A percentile compares a stretch with the other conserved stretches of the same genome.
Evolutionary conservation across 306 rosid genomes (phyloP).

Genomic region (Lathyrus tuberosus): DNA sequence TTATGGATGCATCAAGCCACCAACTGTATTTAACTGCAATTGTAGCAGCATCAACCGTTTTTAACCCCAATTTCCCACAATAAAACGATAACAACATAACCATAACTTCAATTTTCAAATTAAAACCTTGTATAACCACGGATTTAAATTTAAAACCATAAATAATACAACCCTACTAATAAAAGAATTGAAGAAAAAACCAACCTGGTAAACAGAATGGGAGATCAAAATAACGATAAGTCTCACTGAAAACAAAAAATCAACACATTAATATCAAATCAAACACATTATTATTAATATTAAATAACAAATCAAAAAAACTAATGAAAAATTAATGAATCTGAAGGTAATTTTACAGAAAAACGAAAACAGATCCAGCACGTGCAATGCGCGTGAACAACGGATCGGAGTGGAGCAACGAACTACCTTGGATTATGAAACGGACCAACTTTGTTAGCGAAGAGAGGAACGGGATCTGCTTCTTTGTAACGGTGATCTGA

Average conservation of each 20-base stretch:
- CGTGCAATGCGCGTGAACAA: constrained; percentile 1
- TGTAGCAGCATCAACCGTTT: neutral
- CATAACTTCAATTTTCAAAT: constrained; percentile 5
- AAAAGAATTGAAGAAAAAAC: constrained; percentile 19
- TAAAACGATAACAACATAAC: neutral
- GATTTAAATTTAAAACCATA: neutral
- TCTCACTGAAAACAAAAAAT: constrained; percentile 41
- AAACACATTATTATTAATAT: neutral
- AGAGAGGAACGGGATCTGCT: constrained; percentile 56
- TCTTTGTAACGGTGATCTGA: constrained; percentile 57
- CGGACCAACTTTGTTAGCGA: constrained; percentile 62
- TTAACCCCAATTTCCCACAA: neutral
- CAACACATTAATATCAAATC: neutral
- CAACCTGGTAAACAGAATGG: constrained; percentile 80
- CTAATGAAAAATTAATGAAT: constrained; percentile 7
- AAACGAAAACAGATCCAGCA: constrained; percentile 21
- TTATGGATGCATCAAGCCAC: neutral
- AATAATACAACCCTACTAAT: neutral
- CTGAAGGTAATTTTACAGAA: neutral
- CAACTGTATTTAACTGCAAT: neutral
- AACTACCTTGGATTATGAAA: constrained; percentile 61
- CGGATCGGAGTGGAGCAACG: neutral
- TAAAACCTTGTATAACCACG: neutral
- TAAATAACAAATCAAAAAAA: neutral
- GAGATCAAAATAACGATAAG: constrained; percentile 74